Evolutionary conservation across 2,329 filamentous ascomycete genomes (phyloP), one percentile per base, ranked within the genome.

Genomic region (Cordyceps javanica): DNA sequence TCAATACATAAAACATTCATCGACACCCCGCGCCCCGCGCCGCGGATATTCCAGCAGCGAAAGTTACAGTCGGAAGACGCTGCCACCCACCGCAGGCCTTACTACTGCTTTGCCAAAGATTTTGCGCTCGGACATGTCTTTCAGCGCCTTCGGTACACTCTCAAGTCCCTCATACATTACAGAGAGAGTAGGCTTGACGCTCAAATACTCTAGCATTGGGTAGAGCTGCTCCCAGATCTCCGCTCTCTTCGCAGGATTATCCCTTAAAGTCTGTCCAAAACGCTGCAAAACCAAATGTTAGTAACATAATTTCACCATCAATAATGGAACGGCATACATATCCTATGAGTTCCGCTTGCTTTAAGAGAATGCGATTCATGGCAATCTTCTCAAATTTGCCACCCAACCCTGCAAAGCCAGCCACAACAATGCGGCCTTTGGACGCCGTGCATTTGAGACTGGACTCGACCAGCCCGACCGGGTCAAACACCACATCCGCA

Each of bases 401-500:
- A 16, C 67, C 74, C 50, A 76, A 71, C 1, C 78, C 82, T 6
- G 81, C 82, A 64, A 86, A 86, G 0, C 82, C 82, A 2, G 84
- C 73, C 28, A 86, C 70, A 2, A 86, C 72, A 19, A 86, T 68
- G 32, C 77, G 70, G 0, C 82, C 82, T 36, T 75, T 73, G 64
- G 82, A 78, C 25, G 73, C 79, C 32, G 82, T 67, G 61, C 80
- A 82, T 59, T 76, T 76, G 28, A 86, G 65, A 39, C 78, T 80
- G 59, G 75, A 75, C 60, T 79, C 75, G 8, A 85, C 79, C 25
- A 81, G 72, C 0, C 82, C 82, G 11, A 85, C 81, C 8, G 77
- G 75, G 68, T 86, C 82, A 62, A 80, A 81, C 13, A 85, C 78
- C 0, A 83, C 73, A 68, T 86, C 76, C 2, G 81, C 82, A 0